A percentile compares a stretch with the other conserved stretches of the same genome.
phyloP scores from a whole-genome alignment of 495 filamentous ascomycete species.

The Parathielavia hyrcaniae region DNA sequence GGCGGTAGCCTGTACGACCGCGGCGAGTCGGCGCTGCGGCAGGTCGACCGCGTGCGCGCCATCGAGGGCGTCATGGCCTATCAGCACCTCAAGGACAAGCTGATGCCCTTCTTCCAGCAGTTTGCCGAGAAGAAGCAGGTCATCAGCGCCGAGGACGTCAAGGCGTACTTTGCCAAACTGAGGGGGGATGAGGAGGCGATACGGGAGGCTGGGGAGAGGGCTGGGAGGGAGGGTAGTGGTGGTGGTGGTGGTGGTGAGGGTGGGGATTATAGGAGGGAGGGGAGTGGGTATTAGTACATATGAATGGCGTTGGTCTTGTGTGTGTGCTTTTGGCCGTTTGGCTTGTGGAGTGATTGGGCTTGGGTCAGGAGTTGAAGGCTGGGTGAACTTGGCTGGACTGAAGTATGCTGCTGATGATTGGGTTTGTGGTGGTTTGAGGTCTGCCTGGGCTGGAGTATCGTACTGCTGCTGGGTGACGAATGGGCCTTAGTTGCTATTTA shows the following conservation, averaged over 20 bases:
- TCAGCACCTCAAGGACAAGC: slow-evolving; percentile 87
- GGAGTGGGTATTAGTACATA: slow-evolving; percentile 50
- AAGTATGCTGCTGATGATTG: too few species aligned
- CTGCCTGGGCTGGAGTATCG: too few species aligned
- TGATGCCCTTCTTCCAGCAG: slow-evolving; percentile 84
- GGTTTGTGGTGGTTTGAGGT: too few species aligned
- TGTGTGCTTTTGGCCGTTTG: neutral
- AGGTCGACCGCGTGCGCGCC: slow-evolving; percentile 82
- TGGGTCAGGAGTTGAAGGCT: too few species aligned
- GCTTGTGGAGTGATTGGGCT: neutral
- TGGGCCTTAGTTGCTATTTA: too few species aligned
- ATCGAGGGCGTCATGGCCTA: slow-evolving; percentile 98
- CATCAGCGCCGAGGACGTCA: slow-evolving; percentile 91
- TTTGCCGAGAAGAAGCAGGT: slow-evolving; percentile 85
- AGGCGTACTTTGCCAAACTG: slow-evolving; percentile 87
- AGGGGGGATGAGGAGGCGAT: slow-evolving; percentile 69
- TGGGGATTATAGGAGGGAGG: slow-evolving; percentile 48
- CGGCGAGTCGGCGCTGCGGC: slow-evolving; percentile 82
- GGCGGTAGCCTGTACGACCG: slow-evolving; percentile 74
- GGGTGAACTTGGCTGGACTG: too few species aligned
- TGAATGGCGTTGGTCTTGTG: neutral
- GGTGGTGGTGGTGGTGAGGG: slow-evolving; percentile 1
- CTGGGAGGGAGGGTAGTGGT: slow-evolving; percentile 24
- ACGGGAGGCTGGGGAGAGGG: slow-evolving; percentile 43
- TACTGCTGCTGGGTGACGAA: too few species aligned